phyloP scores from a whole-genome alignment of 78 protist species.

The Planoprotostelium fungivorum region DNA sequence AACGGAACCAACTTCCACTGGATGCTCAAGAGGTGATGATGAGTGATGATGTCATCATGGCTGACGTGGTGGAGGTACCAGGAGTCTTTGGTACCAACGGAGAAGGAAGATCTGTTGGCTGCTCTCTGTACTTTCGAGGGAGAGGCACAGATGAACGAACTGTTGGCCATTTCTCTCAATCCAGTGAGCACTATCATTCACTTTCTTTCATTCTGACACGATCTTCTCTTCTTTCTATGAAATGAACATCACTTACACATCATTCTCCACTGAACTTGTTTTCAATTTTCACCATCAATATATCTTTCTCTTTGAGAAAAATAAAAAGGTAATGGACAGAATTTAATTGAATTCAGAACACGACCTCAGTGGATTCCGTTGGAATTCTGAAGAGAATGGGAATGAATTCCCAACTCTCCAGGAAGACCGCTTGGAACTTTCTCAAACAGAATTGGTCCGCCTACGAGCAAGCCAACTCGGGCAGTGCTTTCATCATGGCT shows the following conservation, averaged over 20 bases:
- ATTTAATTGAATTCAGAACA: too few relatives aligned
- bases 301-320: too few relatives aligned
- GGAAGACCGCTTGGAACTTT: background rate
- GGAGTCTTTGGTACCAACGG: background rate
- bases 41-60: background rate
- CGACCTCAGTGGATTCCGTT: background rate
- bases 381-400: background rate
- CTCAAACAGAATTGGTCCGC: background rate
- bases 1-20: background rate
- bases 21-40: background rate
- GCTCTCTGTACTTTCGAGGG: background rate
- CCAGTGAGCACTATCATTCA: background rate
- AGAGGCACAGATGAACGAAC: background rate
- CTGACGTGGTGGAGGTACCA: background rate
- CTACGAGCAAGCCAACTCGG: background rate
- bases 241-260: too few relatives aligned
- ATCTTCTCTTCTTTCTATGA: too few relatives aligned
- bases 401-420: background rate
- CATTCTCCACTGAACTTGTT: too few relatives aligned
- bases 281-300: too few relatives aligned
- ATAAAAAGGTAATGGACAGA: too few relatives aligned
- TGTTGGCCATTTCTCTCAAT: background rate
- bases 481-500: slow-evolving; percentile 1
- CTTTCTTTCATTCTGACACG: background rate
- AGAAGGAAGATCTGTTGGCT: background rate